Evolutionary conservation across 176 grass and related monocot species (phyloP).

Genomic region (Lolium perenne): DNA sequence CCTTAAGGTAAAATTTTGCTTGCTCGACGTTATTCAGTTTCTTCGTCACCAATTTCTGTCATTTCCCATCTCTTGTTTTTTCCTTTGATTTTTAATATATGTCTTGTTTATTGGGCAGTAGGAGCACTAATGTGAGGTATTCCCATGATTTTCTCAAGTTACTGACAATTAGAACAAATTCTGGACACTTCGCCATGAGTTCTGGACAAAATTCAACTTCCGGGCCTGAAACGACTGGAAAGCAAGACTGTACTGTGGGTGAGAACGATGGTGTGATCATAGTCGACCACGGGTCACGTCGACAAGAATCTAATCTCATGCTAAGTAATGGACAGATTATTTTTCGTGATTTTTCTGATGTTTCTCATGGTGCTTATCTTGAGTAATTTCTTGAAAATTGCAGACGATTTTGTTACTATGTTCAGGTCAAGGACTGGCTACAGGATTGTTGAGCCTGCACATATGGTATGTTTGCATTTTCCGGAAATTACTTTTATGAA

Average conservation of each 20-base stretch:
- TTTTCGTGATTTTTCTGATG: neutral
- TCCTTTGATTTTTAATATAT: neutral
- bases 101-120: conserved; percentile 38
- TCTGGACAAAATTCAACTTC: neutral
- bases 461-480: conserved; percentile 70
- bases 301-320: conserved; percentile 90
- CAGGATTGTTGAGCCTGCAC: conserved; percentile 84
- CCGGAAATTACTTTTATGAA: neutral
- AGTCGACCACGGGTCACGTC: conserved; percentile 92
- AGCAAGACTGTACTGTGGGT: conserved; percentile 35
- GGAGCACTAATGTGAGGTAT: conserved; percentile 35
- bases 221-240: neutral
- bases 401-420: conserved; percentile 89
- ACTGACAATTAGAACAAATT: conserved; percentile 33
- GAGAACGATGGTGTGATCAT: conserved; percentile 85
- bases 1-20: conserved; percentile 1
- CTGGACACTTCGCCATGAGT: conserved; percentile 38
- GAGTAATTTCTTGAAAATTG: conserved; percentile 35
- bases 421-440: conserved; percentile 77
- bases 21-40: conserved; percentile 18
- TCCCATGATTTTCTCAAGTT: conserved; percentile 40
- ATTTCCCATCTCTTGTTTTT: neutral
- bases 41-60: neutral
- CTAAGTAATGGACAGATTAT: conserved; percentile 59
- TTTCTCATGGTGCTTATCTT: neutral